Evolutionary conservation across 805 yeast genomes (phyloP).

Genomic region (Clavispora vitiphila): DNA sequence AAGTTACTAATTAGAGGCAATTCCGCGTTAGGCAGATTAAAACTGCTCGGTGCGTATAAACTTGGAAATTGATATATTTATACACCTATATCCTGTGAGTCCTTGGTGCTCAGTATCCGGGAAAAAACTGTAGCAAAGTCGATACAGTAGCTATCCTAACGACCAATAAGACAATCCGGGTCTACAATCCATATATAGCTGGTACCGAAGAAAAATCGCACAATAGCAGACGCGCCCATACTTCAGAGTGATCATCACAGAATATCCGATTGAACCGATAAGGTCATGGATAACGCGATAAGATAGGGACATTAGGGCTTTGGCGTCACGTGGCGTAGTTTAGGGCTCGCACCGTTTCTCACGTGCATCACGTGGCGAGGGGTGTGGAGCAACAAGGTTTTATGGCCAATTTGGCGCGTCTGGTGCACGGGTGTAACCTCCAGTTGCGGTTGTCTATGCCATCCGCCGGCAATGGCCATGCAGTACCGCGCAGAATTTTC

Average conservation of each 20-base stretch:
- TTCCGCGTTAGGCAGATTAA: background rate
- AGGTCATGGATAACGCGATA: no score
- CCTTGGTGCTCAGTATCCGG: no score
- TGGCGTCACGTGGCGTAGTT: constrained; percentile 13
- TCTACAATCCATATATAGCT: no score
- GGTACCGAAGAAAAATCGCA: no score
- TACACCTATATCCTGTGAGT: no score
- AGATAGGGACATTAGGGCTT: constrained; percentile 13
- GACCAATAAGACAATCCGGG: no score
- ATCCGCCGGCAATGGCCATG: constrained; percentile 1
- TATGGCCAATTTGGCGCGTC: background rate
- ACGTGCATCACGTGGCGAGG: background rate
- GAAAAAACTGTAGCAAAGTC: no score
- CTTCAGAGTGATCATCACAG: no score
- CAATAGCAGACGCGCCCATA: no score
- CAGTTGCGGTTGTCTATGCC: background rate
- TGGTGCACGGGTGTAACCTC: background rate
- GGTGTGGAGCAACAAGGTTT: background rate
- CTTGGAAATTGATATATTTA: no score
- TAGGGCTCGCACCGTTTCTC: constrained; percentile 6
- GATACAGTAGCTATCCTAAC: no score
- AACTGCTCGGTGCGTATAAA: background rate
- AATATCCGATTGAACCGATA: no score
- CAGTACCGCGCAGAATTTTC: constrained; percentile 16
- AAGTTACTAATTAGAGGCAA: background rate